phyloP scores from a whole-genome alignment of 257 asterid species.

The Anisodus tanguticus region DNA sequence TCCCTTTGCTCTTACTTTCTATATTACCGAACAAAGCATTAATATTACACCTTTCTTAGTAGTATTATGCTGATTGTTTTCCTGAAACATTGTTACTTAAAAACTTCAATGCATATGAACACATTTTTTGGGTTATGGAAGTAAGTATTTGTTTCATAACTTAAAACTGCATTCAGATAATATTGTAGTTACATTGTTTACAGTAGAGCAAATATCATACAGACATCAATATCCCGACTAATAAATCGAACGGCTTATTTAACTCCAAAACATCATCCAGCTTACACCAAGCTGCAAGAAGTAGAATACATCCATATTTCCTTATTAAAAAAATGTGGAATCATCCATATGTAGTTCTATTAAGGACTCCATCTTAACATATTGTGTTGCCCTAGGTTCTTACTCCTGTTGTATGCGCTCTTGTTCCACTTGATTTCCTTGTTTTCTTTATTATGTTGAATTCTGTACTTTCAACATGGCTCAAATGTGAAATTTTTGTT shows the following conservation, averaged over 20 bases:
- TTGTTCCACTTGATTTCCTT: constrained; percentile 8
- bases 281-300: background rate
- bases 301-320: constrained; percentile 15
- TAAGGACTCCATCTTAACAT: background rate
- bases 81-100: background rate
- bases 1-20: too few species aligned
- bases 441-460: background rate
- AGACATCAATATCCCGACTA: background rate
- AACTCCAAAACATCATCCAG: background rate
- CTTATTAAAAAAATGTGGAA: background rate
- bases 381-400: background rate
- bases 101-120: constrained; percentile 3
- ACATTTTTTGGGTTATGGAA: background rate
- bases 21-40: too few species aligned
- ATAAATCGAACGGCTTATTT: background rate
- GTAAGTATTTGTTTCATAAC: background rate
- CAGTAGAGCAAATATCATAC: background rate
- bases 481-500: background rate
- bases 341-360: too few species aligned
- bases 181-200: background rate
- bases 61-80: background rate
- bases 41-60: background rate
- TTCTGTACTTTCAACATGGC: background rate
- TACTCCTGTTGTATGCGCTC: background rate
- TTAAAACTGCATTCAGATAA: background rate